Evolutionary conservation across 306 rosid species (phyloP).

Genomic region (Fragaria nilgerrensis): DNA sequence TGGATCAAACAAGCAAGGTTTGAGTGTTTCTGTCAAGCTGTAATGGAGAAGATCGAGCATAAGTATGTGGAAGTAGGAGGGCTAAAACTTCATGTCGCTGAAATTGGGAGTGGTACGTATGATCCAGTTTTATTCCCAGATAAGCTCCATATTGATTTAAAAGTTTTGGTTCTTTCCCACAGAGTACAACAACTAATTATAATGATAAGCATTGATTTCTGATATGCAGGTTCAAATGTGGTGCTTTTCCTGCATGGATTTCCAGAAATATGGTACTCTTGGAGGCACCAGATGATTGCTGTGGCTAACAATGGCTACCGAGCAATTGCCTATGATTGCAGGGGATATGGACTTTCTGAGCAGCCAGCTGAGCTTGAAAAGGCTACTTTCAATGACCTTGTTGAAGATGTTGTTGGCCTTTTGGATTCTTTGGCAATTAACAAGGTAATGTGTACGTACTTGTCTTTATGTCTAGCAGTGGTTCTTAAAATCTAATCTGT

Average conservation of each 20-base stretch:
- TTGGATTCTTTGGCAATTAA: constrained; percentile 50
- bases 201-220: neutral
- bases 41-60: constrained; percentile 66
- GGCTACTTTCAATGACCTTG: constrained; percentile 39
- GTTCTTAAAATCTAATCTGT: too few relatives aligned
- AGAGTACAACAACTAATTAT: neutral
- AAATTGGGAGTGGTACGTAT: constrained; percentile 46
- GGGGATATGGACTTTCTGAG: constrained; percentile 83
- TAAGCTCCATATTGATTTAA: neutral
- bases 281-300: constrained; percentile 73
- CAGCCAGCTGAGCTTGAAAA: constrained; percentile 54
- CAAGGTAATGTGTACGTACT: constrained; percentile 31
- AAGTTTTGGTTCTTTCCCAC: too few relatives aligned
- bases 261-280: constrained; percentile 83
- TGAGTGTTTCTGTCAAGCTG: neutral
- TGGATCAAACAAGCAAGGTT: neutral
- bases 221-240: constrained; percentile 46
- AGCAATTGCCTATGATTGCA: constrained; percentile 62
- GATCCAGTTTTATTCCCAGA: neutral
- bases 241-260: constrained; percentile 78
- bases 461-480: too few relatives aligned
- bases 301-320: constrained; percentile 60
- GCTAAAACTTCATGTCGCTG: constrained; percentile 67
- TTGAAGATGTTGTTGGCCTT: constrained; percentile 46
- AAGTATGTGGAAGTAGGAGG: constrained; percentile 54